A percentile compares a stretch with the other conserved stretches of the same genome.
Conservation (phyloP, 208 protist species). For the Tritrichomonas foetus region DNA sequence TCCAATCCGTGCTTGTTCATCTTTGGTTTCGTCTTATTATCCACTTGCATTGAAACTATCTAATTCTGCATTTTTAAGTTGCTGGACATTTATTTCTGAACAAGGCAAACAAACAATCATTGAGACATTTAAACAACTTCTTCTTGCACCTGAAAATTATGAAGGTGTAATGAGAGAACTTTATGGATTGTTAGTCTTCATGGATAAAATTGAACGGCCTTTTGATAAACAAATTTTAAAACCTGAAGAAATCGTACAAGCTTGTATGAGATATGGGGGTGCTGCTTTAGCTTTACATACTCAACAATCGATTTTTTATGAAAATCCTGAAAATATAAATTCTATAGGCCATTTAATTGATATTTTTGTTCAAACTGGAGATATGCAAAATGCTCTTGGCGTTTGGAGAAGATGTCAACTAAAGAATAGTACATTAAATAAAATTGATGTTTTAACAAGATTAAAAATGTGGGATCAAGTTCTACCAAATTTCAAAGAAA, state of each 20-base stretch:
- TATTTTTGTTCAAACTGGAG: neutral
- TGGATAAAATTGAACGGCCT: neutral
- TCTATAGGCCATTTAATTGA: neutral
- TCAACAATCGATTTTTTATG: neutral
- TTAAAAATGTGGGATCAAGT: constrained; percentile 37
- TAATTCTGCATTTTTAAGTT: neutral
- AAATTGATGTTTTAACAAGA: neutral
- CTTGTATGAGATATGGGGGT: neutral
- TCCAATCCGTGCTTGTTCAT: neutral
- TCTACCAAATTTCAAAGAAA: neutral
- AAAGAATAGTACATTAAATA: neutral
- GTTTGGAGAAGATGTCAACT: neutral
- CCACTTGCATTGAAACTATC: neutral
- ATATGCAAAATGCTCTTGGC: neutral
- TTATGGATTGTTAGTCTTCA: neutral
- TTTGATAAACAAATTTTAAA: neutral
- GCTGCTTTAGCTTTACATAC: neutral
- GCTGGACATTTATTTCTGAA: neutral
- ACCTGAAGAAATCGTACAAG: neutral
- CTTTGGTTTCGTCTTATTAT: neutral
- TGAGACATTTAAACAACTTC: neutral
- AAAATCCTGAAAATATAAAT: neutral
- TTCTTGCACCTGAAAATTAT: neutral
- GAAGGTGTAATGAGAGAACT: neutral
- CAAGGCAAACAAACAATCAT: neutral